phyloP scores from a whole-genome alignment of 2,329 filamentous ascomycete species.

The Anisogramma anomala region DNA sequence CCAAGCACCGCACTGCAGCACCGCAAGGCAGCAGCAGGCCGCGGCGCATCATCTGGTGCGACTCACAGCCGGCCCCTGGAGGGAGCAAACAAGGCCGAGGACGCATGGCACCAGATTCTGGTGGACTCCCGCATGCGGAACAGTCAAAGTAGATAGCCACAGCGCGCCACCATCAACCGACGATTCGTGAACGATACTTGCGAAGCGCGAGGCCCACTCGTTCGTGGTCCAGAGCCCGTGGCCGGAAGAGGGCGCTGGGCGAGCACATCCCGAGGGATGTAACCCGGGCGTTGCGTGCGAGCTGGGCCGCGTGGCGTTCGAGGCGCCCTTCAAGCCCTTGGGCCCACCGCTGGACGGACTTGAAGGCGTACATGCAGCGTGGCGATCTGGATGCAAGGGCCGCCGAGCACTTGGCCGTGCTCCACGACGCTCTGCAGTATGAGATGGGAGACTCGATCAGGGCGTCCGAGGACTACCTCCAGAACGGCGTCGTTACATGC shows the following conservation, averaged over 20 bases:
- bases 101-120: no score
- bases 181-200: conserved; percentile 49
- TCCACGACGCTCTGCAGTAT: conserved; percentile 35
- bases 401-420: conserved; percentile 34
- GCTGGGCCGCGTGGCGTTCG: conserved; percentile 49
- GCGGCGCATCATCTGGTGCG: no score
- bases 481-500: conserved; percentile 42
- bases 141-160: no score
- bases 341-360: conserved; percentile 52
- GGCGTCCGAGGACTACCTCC: conserved; percentile 37
- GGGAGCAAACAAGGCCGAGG: no score
- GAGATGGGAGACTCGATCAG: conserved; percentile 41
- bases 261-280: conserved; percentile 40
- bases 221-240: conserved; percentile 53
- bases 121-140: no score
- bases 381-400: conserved; percentile 31
- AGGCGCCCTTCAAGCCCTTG: conserved; percentile 49
- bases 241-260: conserved; percentile 44
- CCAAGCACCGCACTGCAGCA: no score
- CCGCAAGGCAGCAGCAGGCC: no score
- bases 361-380: conserved; percentile 31
- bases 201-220: conserved; percentile 47
- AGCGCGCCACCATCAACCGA: conserved; percentile 46
- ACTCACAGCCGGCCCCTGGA: no score
- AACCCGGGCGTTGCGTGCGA: conserved; percentile 48